phyloP scores from a whole-genome alignment of 2,329 filamentous ascomycete genomes.

The Immersiporthe knoxdaviesiana region DNA sequence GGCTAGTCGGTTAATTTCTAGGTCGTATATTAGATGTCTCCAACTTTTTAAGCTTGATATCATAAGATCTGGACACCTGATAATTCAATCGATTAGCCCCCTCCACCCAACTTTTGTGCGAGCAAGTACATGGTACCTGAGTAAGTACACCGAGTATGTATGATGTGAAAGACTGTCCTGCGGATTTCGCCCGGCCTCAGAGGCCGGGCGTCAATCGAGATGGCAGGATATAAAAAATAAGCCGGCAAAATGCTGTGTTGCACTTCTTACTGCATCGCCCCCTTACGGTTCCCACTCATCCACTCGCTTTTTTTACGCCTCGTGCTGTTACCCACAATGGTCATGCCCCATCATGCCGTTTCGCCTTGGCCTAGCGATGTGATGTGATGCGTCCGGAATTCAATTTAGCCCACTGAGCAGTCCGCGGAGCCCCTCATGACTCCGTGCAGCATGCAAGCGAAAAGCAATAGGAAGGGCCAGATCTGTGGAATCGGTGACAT shows the following conservation, averaged over 20 bases:
- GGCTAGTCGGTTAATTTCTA: background rate
- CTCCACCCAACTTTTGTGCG: background rate
- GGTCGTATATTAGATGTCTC: background rate
- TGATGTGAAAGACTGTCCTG: background rate
- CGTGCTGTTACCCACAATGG: background rate
- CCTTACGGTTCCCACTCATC: background rate
- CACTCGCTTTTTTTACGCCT: background rate
- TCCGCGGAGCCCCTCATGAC: background rate
- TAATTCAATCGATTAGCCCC: background rate
- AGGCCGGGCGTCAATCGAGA: background rate
- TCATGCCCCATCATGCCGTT: background rate
- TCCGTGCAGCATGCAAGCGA: background rate
- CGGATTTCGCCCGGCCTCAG: background rate
- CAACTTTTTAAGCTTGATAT: background rate
- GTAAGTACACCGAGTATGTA: no score
- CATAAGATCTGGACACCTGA: background rate
- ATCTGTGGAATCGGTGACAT: no score
- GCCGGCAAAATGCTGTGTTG: background rate
- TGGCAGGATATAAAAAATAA: background rate
- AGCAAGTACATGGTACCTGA: background rate
- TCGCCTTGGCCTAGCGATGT: background rate
- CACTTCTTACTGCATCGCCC: background rate
- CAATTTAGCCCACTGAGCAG: background rate
- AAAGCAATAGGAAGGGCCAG: background rate
- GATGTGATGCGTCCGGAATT: background rate